Base-by-base conservation (phyloP, 2,329 filamentous ascomycete species). In the Penicillium sp. region DNA sequence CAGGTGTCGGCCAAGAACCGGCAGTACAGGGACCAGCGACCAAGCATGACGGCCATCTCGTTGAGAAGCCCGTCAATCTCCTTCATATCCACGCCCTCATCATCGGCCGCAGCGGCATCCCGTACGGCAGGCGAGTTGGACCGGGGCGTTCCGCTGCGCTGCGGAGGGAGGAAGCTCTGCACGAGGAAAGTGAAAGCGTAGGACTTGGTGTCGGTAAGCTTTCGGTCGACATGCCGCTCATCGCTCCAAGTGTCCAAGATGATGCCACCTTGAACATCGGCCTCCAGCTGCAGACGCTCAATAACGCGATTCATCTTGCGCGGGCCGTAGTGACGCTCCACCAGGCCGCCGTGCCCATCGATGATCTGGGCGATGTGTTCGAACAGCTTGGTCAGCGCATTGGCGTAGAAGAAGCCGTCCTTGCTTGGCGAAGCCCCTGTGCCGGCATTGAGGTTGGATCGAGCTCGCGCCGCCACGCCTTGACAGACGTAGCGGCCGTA, bases 281-380 rank as follows among this genome's bases (percentile, higher is more conserved):
- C 93, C 71, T 98, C 93, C 62, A 90, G 81, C 69, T 98, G 93
- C 49, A 98, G 74, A 38, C 88, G 80, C 69, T 96, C 88, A 59
- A 97, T 91, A 46, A 98, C 93, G 59, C 85, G 87, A 29, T 87
- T 83, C 93, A 98, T 98, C 74, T 89, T 93, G 33, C 91, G 88
- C 13, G 79, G 72, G 1, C 93, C 93, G 64, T 98, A 98, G 69
- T 98, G 93, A 41, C 87, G 82, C 72, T 97, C 90, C 1, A 98
- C 91, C 9, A 98, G 76, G 1, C 83, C 83, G 29, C 91, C 88
- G 64, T 98, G 93, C 1, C 87, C 84, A 62, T 97, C 91, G 21
- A 98, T 84, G 57, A 98, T 96, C 65, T 95, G 88, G 2, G 93
- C 91, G 67, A 98, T 95, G 69, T 98, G 91, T 69, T 97, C 91